Evolutionary conservation across 2,329 filamentous ascomycete species (phyloP).

Genomic region (Bipolaris victoriae): DNA sequence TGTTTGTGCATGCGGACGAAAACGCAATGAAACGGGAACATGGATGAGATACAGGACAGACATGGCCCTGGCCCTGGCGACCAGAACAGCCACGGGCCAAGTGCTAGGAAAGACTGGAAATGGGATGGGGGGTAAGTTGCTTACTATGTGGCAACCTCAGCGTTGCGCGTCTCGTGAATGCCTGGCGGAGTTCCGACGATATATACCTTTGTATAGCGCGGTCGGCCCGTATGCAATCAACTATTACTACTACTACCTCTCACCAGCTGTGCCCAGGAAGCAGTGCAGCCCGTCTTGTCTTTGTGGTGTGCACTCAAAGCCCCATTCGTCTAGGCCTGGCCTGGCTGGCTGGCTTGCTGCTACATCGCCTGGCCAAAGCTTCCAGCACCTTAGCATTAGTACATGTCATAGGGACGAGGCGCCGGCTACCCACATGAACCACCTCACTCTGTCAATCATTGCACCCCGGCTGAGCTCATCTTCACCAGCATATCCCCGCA

Average conservation of each 20-base stretch:
- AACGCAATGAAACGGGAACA: constrained; percentile 26
- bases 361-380: constrained; percentile 32
- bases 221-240: constrained; percentile 13
- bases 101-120: constrained; percentile 8
- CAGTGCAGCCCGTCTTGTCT: not conserved
- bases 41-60: constrained; percentile 2
- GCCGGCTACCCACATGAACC: constrained; percentile 40
- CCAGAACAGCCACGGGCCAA: constrained; percentile 10
- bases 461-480: constrained; percentile 12
- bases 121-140: constrained; percentile 8
- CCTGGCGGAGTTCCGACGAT: constrained; percentile 30
- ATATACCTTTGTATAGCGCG: constrained; percentile 23
- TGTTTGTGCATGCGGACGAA: constrained; percentile 20
- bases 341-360: constrained; percentile 11
- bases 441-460: constrained; percentile 15
- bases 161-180: constrained; percentile 43
- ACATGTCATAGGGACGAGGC: constrained; percentile 31
- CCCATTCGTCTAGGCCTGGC: constrained; percentile 18
- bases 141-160: constrained; percentile 27
- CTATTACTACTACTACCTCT: constrained; percentile 6
- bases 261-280: constrained; percentile 10
- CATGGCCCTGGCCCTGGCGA: not conserved
- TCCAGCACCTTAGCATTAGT: constrained; percentile 9
- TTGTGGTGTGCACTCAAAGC: not conserved
- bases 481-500: constrained; percentile 11